Base-by-base conservation (phyloP, 768 basidiomycete species). In the Xerocomellus chrysenteron region DNA sequence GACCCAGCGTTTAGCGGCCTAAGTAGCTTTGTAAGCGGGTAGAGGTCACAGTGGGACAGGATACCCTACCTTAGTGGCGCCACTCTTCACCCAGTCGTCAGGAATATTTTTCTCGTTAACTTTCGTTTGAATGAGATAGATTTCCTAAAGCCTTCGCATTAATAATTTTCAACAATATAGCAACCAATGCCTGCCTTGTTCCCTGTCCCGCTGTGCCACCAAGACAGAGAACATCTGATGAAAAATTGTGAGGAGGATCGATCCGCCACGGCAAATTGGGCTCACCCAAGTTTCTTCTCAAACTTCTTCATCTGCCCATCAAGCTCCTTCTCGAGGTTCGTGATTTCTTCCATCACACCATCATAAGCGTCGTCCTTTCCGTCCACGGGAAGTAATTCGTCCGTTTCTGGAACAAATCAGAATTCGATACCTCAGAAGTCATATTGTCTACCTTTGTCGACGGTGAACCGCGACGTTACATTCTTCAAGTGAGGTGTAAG, bases 291-390 rank as follows among this genome's bases (percentile, higher is more conserved):
- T 60, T 85, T 78, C 69, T 83, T 84, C 73, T 86, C 75, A 43
- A 92, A 78, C 54, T 81, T 81, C 63, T 82, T 80, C 54, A 94
- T 74, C 46, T 86, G 78, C 8, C 74, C 74, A n/a, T 92, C 83
- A 35, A 99, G 77, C 44, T 81, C 80, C 40, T 78, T 74, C 73
- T 98, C 95, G 46, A 95, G 71, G 2, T 74, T 78, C 3, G 71
- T 67, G 39, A 97, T 94, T 63, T 90, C 89, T 30, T 76, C 73
- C 70, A 84, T 82, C 41, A 95, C 81, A 16, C 76, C 79, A 68
- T 98, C 96, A 62, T 92, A 98, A 41, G 78, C 85, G 26, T 87
- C 84, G 62, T 98, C 93, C 63, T 90, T 90, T 24, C 94, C 95
- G n/a, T 82, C 78, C 50, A 81, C 79, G 2, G 97, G 97, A 17